A percentile compares a stretch with the other conserved stretches of the same genome.
phyloP scores from a whole-genome alignment of 176 grass and related monocot genomes.

The Elymus sibiricus region DNA sequence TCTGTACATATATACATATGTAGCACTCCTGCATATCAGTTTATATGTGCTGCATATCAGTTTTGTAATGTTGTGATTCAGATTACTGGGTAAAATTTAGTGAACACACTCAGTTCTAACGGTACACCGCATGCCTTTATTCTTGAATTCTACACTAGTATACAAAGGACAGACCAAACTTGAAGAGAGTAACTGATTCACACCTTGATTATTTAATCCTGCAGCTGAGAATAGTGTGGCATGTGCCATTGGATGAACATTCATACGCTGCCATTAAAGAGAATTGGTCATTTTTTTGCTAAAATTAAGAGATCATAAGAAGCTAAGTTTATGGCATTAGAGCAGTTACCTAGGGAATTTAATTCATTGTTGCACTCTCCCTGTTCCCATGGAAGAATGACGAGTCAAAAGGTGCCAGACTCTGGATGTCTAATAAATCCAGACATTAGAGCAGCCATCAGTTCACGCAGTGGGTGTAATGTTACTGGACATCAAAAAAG shows the following conservation, averaged over 20 bases:
- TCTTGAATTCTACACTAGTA: no score
- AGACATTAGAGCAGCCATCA: no score
- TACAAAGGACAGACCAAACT: no score
- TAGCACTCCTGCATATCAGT: not conserved
- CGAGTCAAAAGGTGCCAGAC: no score
- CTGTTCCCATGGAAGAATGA: not conserved
- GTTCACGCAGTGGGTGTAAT: no score
- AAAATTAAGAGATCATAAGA: not conserved
- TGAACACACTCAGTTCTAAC: not conserved
- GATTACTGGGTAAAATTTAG: not conserved
- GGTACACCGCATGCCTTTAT: not conserved
- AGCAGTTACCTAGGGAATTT: not conserved
- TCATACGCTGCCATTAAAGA: not conserved
- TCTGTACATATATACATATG: no score
- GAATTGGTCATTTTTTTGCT: not conserved
- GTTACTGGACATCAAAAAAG: no score
- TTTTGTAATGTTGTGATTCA: not conserved
- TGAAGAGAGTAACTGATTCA: no score
- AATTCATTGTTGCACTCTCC: not conserved
- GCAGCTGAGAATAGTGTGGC: no score
- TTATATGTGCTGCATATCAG: not conserved
- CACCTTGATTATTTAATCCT: no score
- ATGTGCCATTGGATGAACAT: no score
- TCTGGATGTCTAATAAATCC: no score
- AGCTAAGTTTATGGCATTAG: not conserved